These are phyloP conservation scores for Neonectria magnoliae DNA, from an alignment of 2,329 filamentous ascomycete species.

Conservation along the genomic window DNA sequence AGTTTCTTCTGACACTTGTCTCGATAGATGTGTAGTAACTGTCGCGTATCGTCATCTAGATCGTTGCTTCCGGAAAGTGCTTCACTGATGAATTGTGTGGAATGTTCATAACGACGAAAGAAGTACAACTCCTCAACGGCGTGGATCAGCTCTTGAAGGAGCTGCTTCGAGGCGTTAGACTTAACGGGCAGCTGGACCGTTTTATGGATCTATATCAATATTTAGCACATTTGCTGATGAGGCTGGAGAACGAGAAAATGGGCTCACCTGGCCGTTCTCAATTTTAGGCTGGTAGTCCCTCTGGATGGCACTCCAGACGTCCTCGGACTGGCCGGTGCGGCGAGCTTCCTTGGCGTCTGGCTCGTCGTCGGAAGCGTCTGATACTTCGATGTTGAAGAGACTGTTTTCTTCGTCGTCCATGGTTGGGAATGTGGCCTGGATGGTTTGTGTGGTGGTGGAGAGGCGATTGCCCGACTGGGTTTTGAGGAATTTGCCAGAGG, in stretches of 20 bases:
- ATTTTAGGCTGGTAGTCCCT: conserved; percentile 58
- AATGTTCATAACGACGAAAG: conserved; percentile 58
- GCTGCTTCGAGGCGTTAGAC: conserved; percentile 54
- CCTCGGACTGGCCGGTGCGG: conserved; percentile 59
- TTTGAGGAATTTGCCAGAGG: conserved; percentile 12
- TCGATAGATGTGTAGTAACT: conserved; percentile 55
- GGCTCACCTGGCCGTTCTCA: conserved; percentile 64
- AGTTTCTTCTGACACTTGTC: conserved; percentile 51
- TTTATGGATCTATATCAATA: conserved; percentile 53
- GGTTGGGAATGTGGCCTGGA: neutral
- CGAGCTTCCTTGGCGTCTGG: conserved; percentile 43
- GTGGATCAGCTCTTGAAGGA: conserved; percentile 62
- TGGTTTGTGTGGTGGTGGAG: conserved; percentile 18
- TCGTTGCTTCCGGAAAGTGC: conserved; percentile 47
- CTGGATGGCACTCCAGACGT: conserved; percentile 59
- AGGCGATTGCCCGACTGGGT: neutral
- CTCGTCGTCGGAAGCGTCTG: conserved; percentile 49
- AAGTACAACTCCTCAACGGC: conserved; percentile 69
- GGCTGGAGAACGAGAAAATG: neutral
- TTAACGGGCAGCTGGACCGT: conserved; percentile 54
- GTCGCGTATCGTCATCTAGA: conserved; percentile 56
- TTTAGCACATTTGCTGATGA: neutral
- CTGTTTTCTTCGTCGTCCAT: conserved; percentile 45
- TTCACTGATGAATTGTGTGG: conserved; percentile 51
- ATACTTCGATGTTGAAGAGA: conserved; percentile 46